A percentile compares a stretch with the other conserved stretches of the same genome.
These are phyloP conservation scores for Crucibulum laeve DNA, from an alignment of 768 basidiomycete genomes.

Conservation along the genomic window DNA sequence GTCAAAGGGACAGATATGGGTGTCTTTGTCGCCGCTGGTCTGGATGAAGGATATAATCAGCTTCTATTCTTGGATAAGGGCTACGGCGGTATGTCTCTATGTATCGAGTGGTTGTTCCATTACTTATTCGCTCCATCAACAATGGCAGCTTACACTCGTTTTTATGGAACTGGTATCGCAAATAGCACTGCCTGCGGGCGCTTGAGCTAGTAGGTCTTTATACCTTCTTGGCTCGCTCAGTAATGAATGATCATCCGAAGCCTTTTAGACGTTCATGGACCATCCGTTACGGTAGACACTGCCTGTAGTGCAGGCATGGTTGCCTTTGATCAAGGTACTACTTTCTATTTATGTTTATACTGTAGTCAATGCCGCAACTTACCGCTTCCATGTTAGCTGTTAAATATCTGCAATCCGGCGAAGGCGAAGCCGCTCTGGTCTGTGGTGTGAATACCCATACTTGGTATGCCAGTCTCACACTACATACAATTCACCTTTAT, in stretches of 20 bases:
- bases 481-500: neutral
- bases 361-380: neutral
- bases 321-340: constrained; percentile 25
- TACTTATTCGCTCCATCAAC: neutral
- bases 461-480: constrained; percentile 14
- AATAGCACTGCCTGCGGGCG: constrained; percentile 28
- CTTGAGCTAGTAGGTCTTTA: constrained; percentile 26
- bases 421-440: constrained; percentile 30
- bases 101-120: neutral
- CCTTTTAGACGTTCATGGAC: constrained; percentile 28
- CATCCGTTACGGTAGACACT: constrained; percentile 28
- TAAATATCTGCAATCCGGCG: constrained; percentile 23
- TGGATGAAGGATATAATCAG: constrained; percentile 25
- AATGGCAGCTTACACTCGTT: constrained; percentile 24
- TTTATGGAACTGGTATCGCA: constrained; percentile 27
- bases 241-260: constrained; percentile 9
- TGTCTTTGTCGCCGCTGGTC: constrained; percentile 25
- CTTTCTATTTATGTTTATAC: neutral
- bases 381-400: constrained; percentile 15
- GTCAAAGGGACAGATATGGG: constrained; percentile 27
- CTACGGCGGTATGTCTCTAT: constrained; percentile 19
- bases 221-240: neutral
- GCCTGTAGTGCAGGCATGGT: constrained; percentile 30
- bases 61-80: constrained; percentile 25
- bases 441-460: constrained; percentile 27